These are phyloP conservation scores for Saksenaea oblongispora DNA, from an alignment of 371 early-diverging fungal species.

Conservation along the genomic window DNA sequence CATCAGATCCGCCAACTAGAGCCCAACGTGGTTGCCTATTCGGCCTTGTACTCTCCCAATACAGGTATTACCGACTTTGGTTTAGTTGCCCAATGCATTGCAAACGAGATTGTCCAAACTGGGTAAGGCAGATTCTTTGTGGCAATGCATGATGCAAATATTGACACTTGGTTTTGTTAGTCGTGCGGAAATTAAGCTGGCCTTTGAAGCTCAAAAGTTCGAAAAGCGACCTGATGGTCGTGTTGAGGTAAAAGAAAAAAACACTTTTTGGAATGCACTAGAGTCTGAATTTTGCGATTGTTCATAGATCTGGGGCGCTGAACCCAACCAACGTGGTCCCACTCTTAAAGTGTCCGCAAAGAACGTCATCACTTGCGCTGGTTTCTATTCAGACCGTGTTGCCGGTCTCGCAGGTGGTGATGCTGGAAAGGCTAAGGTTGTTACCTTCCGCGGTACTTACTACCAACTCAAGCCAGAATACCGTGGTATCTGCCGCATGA, in stretches of 20 bases:
- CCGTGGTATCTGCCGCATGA: constrained; percentile 51
- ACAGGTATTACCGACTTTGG: constrained; percentile 54
- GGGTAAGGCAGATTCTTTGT: constrained; percentile 27
- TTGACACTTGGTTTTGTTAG: constrained; percentile 14
- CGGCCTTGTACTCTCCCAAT: constrained; percentile 52
- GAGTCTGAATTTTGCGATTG: background rate
- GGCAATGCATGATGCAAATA: background rate
- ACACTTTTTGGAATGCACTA: background rate
- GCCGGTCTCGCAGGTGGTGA: constrained; percentile 53
- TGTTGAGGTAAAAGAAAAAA: constrained; percentile 19
- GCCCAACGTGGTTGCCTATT: constrained; percentile 51
- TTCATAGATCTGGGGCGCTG: constrained; percentile 41
- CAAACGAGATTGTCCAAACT: constrained; percentile 47
- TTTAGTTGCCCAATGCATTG: constrained; percentile 49
- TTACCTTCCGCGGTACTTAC: constrained; percentile 53
- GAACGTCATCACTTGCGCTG: constrained; percentile 55
- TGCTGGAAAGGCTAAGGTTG: constrained; percentile 36
- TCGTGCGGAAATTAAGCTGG: constrained; percentile 52
- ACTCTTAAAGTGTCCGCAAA: constrained; percentile 44
- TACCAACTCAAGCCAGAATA: constrained; percentile 53
- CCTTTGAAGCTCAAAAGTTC: constrained; percentile 49
- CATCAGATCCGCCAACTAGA: constrained; percentile 44
- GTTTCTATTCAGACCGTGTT: constrained; percentile 53
- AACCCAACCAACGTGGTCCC: constrained; percentile 50
- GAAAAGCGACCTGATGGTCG: constrained; percentile 40